A percentile compares a stretch with the other conserved stretches of the same genome.
phyloP scores from a whole-genome alignment of 2,329 filamentous ascomycete genomes.

The Nothophoma quercina region DNA sequence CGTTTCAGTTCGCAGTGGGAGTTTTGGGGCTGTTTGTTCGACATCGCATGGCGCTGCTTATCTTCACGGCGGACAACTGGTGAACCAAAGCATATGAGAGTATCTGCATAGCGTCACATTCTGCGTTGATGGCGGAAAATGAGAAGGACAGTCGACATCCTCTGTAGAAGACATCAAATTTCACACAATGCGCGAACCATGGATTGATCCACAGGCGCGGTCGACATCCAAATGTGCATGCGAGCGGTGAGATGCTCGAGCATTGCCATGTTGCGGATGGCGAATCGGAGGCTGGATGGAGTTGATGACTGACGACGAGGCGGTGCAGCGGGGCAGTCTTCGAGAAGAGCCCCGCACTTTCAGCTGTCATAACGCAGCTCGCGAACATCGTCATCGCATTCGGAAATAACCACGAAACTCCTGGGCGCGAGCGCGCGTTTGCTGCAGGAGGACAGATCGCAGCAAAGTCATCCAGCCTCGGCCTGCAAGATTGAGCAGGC shows the following conservation, averaged over 20 bases:
- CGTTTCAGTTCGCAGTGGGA: slow-evolving; percentile 79
- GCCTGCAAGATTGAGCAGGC: slow-evolving; percentile 4
- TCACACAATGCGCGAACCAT: slow-evolving; percentile 1
- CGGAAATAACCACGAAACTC: slow-evolving; percentile 4
- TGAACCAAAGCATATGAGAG: slow-evolving; percentile 22
- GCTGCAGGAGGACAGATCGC: slow-evolving; percentile 8
- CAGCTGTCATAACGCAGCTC: too few relatives aligned
- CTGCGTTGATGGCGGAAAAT: neutral
- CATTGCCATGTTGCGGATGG: slow-evolving; percentile 5
- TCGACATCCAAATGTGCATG: slow-evolving; percentile 5
- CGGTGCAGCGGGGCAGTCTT: slow-evolving; percentile 21
- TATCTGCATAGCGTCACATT: slow-evolving; percentile 6
- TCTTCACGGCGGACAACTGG: slow-evolving; percentile 89
- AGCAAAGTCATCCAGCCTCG: slow-evolving; percentile 7
- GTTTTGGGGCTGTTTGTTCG: slow-evolving; percentile 84
- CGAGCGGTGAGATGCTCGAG: slow-evolving; percentile 5
- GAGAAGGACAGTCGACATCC: neutral
- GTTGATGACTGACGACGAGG: slow-evolving; percentile 22
- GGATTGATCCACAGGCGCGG: slow-evolving; percentile 3
- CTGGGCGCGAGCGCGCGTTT: slow-evolving; percentile 2
- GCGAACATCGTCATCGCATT: slow-evolving; percentile 25
- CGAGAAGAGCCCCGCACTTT: too few relatives aligned
- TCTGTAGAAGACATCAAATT: slow-evolving; percentile 1
- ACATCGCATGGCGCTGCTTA: slow-evolving; percentile 82
- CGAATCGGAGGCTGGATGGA: slow-evolving; percentile 28